Conservation (phyloP, 2,329 filamentous ascomycete genomes). For the Colletotrichum phormii region DNA sequence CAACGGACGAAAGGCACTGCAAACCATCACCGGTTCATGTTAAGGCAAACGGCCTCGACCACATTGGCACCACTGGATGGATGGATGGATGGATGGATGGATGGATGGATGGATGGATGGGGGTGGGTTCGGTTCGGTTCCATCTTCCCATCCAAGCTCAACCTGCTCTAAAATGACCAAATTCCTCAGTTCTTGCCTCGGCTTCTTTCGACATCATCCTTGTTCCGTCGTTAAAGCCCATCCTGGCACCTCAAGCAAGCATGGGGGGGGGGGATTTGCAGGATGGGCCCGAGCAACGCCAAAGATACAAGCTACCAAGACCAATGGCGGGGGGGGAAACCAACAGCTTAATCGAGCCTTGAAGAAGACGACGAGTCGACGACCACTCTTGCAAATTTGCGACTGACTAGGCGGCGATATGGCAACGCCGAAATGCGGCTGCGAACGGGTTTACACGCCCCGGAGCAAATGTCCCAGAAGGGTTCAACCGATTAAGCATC, state of each 20-base stretch:
- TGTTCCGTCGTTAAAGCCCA: not conserved
- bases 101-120: too few relatives aligned
- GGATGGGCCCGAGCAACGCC: slow-evolving; percentile 11
- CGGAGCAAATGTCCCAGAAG: not conserved
- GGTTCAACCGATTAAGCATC: not conserved
- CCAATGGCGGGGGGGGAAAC: not conserved
- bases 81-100: not conserved
- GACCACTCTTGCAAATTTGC: not conserved
- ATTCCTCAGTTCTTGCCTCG: slow-evolving; percentile 20
- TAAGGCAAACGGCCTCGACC: not conserved
- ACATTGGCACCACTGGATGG: not conserved
- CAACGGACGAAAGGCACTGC: slow-evolving; percentile 31
- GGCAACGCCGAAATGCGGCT: not conserved
- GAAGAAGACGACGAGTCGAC: not conserved
- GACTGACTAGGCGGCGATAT: not conserved
- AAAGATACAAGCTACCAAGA: not conserved
- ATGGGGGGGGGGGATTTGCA: not conserved
- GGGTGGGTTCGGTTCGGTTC: not conserved
- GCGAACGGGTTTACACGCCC: not conserved
- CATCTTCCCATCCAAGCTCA: slow-evolving; percentile 1
- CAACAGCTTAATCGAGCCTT: not conserved
- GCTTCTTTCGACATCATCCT: slow-evolving; percentile 31
- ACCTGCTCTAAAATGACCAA: not conserved
- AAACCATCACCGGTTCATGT: slow-evolving; percentile 6
- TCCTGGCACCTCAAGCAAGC: slow-evolving; percentile 4